Base-by-base conservation (phyloP, 805 yeast genomes). In the Komagataella pseudopastoris region DNA sequence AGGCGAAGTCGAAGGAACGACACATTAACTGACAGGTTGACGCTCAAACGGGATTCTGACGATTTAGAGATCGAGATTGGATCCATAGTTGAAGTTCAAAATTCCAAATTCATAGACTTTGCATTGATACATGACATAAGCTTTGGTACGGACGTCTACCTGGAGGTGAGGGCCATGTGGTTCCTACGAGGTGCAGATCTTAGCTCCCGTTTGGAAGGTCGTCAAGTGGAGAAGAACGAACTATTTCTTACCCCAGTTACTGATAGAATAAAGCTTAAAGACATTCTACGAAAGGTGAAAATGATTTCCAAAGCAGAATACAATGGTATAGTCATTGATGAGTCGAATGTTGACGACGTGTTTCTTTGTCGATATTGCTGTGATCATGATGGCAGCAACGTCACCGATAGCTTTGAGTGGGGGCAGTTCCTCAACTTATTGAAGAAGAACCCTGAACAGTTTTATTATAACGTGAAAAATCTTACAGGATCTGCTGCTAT, bases 161-260 rank as follows among this genome's bases (percentile, higher is more conserved):
- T 82, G 2, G 81, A 74, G 14, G 56, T 82, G 1, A 63, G 66
- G 53, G 81, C 74, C 1, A 56, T 75, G 30, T 72, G 76, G 62
- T 78, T 80, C 54, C 59, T 72, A n/a, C 60, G 74, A 51, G 59
- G 63, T 48, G 46, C 60, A 4, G 82, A 79, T 44, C 62, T 77
- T 6, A 64, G 67, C 30, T 54, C 59, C 2, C 51, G 53, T 3
- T 63, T 67, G 23, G 66, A 70, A 8, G 55, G 51, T 6, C 60
- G 59, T 20, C 59, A 58, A 49, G 58, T 59, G 24, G 54, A 59
- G 43, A 54, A 56, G 1, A 71, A 73, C 56, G 88, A 83, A 60
- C 51, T 83, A 5, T 78, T 77, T 55, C 58, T 83, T 23, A 76
- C 86, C 0, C 72, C 85, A 2, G 72, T 74, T 39, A 51, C 69